phyloP scores from a whole-genome alignment of 345 rosid genomes.

The Eucalyptus curtisii region DNA sequence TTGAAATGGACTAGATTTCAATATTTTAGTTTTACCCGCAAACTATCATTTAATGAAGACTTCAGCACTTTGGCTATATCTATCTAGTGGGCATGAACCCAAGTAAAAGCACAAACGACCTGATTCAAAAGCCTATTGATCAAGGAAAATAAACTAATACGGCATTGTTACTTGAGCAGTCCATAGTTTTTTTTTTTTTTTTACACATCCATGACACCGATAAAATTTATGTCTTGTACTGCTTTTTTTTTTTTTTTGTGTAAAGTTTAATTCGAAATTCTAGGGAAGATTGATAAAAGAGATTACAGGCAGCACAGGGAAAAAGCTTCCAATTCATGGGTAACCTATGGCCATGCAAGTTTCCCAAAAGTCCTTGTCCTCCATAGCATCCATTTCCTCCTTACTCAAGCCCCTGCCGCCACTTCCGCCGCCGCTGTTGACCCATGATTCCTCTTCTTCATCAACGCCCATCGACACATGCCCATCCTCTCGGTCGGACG shows the following conservation, averaged over 20 bases:
- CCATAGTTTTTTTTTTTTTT: neutral
- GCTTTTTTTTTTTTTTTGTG: fast-evolving
- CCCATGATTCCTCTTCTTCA: constrained; percentile 9
- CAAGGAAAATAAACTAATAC: neutral
- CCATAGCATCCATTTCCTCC: constrained; percentile 33
- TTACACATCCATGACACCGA: neutral
- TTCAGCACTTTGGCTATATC: too few species aligned
- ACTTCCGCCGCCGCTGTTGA: neutral
- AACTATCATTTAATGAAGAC: too few species aligned
- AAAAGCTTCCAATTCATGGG: constrained; percentile 1
- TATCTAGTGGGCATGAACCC: neutral
- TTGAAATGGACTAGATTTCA: neutral
- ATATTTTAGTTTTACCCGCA: too few species aligned
- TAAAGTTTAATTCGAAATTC: neutral
- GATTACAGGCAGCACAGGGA: neutral
- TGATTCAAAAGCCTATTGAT: neutral
- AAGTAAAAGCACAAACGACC: neutral
- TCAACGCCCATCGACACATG: neutral
- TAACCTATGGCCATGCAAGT: constrained; percentile 52
- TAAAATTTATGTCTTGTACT: fast-evolving
- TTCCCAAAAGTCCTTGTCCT: constrained; percentile 54
- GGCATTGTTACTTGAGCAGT: neutral
- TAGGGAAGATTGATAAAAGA: neutral
- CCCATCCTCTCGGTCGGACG: neutral
- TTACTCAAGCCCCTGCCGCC: constrained; percentile 1